Percentiles rank a stretch among this genome's conserved stretches.
phyloP scores from a whole-genome alignment of 805 yeast genomes.

The Zygosaccharomyces bailii region DNA sequence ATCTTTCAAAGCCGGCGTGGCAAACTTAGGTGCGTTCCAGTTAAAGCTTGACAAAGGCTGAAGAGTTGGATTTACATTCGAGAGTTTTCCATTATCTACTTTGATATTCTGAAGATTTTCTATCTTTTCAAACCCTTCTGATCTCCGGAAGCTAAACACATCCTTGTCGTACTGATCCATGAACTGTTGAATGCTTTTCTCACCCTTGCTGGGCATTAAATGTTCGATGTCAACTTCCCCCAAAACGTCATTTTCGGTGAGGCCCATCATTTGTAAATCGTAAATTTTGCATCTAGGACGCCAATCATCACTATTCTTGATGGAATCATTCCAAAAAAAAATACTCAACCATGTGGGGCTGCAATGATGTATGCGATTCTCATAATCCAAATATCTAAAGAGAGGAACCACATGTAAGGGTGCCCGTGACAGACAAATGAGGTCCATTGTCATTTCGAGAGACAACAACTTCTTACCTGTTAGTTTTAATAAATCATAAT shows the following conservation, averaged over 20 bases:
- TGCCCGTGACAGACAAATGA: conserved; percentile 83
- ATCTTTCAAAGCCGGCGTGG: conserved; percentile 26
- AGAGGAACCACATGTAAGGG: conserved; percentile 92
- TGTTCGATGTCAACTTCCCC: conserved; percentile 60
- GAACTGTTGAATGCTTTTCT: conserved; percentile 48
- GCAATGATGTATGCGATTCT: conserved; percentile 57
- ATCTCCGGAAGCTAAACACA: conserved; percentile 40
- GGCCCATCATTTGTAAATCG: conserved; percentile 97
- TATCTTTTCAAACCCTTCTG: background rate
- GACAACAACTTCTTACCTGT: conserved; percentile 73
- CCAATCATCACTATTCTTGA: conserved; percentile 57
- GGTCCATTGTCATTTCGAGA: conserved; percentile 82
- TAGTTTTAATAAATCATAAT: conserved; percentile 65
- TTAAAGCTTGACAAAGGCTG: conserved; percentile 15
- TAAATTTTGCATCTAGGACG: conserved; percentile 92
- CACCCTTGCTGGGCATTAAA: conserved; percentile 37
- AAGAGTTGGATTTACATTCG: conserved; percentile 2
- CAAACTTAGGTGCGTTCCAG: conserved; percentile 31
- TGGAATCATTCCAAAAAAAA: conserved; percentile 73
- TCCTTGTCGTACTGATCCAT: conserved; percentile 67
- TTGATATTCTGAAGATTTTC: background rate
- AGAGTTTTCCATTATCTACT: background rate
- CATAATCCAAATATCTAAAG: conserved; percentile 61
- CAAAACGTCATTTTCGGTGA: conserved; percentile 84
- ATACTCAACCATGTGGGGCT: conserved; percentile 96